Evolutionary conservation across 306 rosid species (phyloP).

Genomic region (Betula pendula): DNA sequence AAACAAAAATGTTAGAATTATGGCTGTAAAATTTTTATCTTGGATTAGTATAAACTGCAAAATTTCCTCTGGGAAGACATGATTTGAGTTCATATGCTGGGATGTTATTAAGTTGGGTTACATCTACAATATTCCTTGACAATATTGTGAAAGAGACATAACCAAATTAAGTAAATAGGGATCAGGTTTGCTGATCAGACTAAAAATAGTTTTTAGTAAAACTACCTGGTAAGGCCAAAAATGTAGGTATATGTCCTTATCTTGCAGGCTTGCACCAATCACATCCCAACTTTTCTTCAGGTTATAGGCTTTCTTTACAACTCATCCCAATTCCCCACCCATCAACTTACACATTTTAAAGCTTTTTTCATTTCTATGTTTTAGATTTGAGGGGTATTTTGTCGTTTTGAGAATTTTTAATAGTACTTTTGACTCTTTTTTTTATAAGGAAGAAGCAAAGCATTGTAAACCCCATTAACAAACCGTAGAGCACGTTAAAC

Average conservation of each 20-base stretch:
- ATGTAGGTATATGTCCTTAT: conserved; percentile 48
- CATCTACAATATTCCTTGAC: conserved; percentile 6
- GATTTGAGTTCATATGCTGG: conserved; percentile 19
- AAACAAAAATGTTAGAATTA: too few species aligned
- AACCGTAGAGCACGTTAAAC: too few species aligned
- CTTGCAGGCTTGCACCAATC: conserved; percentile 46
- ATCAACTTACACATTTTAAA: conserved; percentile 11
- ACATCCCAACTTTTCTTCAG: conserved; percentile 29
- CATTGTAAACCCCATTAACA: too few species aligned
- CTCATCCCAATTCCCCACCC: conserved; percentile 24
- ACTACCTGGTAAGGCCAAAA: conserved; percentile 7
- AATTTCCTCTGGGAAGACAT: conserved; percentile 3
- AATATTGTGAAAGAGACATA: background rate
- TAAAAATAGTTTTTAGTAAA: conserved; percentile 19
- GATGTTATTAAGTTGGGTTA: conserved; percentile 1
- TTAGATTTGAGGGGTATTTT: too few species aligned
- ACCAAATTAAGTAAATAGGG: conserved; percentile 18
- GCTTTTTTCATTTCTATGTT: too few species aligned
- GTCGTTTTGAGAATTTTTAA: too few species aligned
- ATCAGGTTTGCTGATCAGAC: conserved; percentile 1
- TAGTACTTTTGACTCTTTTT: too few species aligned
- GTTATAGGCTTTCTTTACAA: conserved; percentile 41
- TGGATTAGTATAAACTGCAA: background rate
- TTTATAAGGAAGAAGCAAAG: too few species aligned
- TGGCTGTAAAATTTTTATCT: background rate